Evolutionary conservation across 306 rosid species (phyloP), one percentile per base, ranked within the genome.

Genomic region (Cucurbita ficifolia): DNA sequence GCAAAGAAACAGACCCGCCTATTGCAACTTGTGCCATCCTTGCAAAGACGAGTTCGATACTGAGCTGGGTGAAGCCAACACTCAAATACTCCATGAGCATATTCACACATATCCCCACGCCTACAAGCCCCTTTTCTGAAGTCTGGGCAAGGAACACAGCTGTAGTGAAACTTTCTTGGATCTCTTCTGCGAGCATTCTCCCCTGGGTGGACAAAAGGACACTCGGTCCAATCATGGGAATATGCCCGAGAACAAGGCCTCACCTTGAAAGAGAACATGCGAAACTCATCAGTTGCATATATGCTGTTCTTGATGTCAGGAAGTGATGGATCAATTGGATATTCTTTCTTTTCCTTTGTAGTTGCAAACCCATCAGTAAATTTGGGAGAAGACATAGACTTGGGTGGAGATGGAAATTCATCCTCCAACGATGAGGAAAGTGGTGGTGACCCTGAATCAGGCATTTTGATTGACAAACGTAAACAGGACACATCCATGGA

Each of bases 21-120:
- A 33, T 88, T 84, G 82, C 97, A 92, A 73, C 84, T 83, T 2
- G 85, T 83, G 7, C 97, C 97, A 76, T 92, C 97, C 79, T 92
- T 92, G 81, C 97, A 92, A 18, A 89, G 94, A 59, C 97, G 90
- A 8, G 97, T 89, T 12, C 97, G 87, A 72, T 92, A 92, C 61
- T 92, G 97, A 42, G 97, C 97, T 3, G 97, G 97, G 81, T 92
- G 97, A 16, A 92, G 90, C 97, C 97, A 92, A 85, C 97, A 84
- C 61, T 92, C 97, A 76, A 92, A 92, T 53, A 92, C 97, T 42
- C 97, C 97, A 64, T 92, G 97, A 21, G 97, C 97, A 89, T 89
- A 92, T 70, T 89, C 97, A 75, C 97, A 92, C 96, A 92, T 85
- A 75, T 92, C 97, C 29, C 92, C 96, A 8, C 92, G 96, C 59